A percentile compares a stretch with the other conserved stretches of the same genome.
phyloP scores from a whole-genome alignment of 2,329 filamentous ascomycete genomes.

The Fonsecaea nubica region DNA sequence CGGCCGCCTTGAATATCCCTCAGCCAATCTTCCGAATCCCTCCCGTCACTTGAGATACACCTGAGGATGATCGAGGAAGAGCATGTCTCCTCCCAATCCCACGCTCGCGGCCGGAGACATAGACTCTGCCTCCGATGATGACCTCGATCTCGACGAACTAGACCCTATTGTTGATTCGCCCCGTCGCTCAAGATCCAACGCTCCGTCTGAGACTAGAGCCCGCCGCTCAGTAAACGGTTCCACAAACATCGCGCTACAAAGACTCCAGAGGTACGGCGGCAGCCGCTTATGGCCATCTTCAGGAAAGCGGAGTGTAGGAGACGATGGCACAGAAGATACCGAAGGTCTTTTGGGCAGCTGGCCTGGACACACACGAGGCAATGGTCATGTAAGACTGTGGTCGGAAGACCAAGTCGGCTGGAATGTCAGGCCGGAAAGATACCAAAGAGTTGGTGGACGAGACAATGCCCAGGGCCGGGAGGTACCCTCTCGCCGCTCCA shows the following conservation, averaged over 20 bases:
- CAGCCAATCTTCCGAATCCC: not conserved
- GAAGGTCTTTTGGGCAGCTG: constrained; percentile 64
- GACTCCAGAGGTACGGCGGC: constrained; percentile 57
- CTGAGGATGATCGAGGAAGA: constrained; percentile 30
- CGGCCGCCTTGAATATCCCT: not conserved
- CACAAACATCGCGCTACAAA: constrained; percentile 51
- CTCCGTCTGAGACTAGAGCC: constrained; percentile 9
- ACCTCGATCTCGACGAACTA: constrained; percentile 55
- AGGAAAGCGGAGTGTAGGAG: constrained; percentile 21
- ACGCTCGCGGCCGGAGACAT: constrained; percentile 31
- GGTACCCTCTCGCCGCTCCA: constrained; percentile 54
- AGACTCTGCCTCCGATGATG: constrained; percentile 51
- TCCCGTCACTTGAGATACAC: not conserved
- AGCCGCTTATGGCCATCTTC: constrained; percentile 36
- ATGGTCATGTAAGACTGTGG: constrained; percentile 30
- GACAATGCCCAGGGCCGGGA: constrained; percentile 23
- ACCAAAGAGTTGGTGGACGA: constrained; percentile 18
- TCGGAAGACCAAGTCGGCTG: constrained; percentile 59
- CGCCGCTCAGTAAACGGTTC: constrained; percentile 18
- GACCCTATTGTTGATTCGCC: constrained; percentile 45
- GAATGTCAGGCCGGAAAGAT: constrained; percentile 34
- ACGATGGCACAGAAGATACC: constrained; percentile 68
- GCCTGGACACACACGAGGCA: constrained; percentile 27
- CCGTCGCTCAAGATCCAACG: not conserved
- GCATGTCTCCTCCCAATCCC: constrained; percentile 27